phyloP scores from a whole-genome alignment of 179 eudicot species.

The Vitellaria paradoxa region DNA sequence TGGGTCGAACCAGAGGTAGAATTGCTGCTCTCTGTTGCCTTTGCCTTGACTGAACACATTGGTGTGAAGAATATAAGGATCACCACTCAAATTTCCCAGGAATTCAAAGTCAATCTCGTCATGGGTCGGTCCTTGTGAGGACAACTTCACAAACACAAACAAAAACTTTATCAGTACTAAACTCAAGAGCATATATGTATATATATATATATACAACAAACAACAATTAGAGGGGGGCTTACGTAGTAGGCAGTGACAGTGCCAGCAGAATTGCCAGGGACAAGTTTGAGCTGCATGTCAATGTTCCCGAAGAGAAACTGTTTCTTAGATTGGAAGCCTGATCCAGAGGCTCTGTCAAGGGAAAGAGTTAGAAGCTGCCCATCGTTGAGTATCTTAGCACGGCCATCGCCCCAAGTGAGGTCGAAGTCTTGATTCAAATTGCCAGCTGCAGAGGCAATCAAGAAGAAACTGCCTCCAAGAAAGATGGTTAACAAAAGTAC shows the following conservation, averaged over 20 bases:
- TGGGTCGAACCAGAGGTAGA: too few relatives aligned
- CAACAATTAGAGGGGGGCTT: not conserved
- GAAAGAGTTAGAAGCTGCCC: slow-evolving; percentile 9
- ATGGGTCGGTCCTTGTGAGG: too few relatives aligned
- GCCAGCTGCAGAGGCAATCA: not conserved
- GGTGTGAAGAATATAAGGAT: too few relatives aligned
- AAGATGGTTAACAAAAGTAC: not conserved
- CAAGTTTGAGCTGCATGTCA: too few relatives aligned
- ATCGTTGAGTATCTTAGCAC: not conserved
- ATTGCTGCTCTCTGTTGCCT: too few relatives aligned
- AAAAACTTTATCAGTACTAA: not conserved
- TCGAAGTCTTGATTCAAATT: not conserved
- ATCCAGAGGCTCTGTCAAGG: slow-evolving; percentile 10
- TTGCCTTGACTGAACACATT: too few relatives aligned
- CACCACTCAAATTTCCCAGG: too few relatives aligned
- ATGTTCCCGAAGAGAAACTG: not conserved
- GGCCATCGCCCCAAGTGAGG: too few relatives aligned
- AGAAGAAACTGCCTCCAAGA: not conserved
- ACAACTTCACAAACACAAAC: too few relatives aligned
- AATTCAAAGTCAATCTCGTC: too few relatives aligned
- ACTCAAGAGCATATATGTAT: not conserved
- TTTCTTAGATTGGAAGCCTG: slow-evolving; percentile 3
- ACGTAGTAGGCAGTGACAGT: slow-evolving; percentile 17
- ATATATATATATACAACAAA: not conserved
- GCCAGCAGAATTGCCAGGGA: slow-evolving; percentile 10